Conservation (phyloP, 805 yeast species). For the Schwanniomyces occidentalis region DNA sequence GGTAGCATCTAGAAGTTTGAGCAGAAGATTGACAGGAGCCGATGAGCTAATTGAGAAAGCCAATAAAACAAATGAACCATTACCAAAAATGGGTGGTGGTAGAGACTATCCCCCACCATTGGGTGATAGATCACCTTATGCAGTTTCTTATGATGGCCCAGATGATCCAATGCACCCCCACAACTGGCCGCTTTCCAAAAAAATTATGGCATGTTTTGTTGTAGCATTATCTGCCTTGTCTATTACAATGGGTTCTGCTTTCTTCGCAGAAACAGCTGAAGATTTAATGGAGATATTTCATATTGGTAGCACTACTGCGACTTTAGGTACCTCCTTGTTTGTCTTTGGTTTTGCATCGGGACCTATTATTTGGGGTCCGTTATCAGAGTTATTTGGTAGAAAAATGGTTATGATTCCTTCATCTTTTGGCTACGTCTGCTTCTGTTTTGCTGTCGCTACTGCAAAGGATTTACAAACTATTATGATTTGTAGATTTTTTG, state of each 20-base stretch:
- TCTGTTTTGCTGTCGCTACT: constrained; percentile 68
- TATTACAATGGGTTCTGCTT: constrained; percentile 79
- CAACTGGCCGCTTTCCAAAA: constrained; percentile 58
- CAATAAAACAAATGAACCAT: constrained; percentile 23
- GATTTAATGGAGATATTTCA: constrained; percentile 50
- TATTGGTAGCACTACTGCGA: constrained; percentile 67
- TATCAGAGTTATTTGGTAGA: constrained; percentile 35
- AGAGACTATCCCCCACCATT: constrained; percentile 67
- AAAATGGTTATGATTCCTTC: constrained; percentile 46
- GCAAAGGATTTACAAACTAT: constrained; percentile 77
- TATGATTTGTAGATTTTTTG: constrained; percentile 74
- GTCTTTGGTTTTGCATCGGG: constrained; percentile 95
- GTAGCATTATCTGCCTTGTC: constrained; percentile 36
- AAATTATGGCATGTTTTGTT: constrained; percentile 21
- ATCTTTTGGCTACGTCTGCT: constrained; percentile 34
- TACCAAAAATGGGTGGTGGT: constrained; percentile 63
- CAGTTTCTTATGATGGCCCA: constrained; percentile 75
- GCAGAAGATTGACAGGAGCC: constrained; percentile 27
- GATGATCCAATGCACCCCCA: constrained; percentile 79
- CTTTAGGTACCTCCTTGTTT: constrained; percentile 73
- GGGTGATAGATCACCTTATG: constrained; percentile 55
- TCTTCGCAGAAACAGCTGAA: constrained; percentile 64
- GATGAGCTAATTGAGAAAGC: constrained; percentile 29
- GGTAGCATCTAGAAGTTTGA: constrained; percentile 18
- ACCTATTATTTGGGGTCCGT: constrained; percentile 75